These are phyloP conservation scores for Lentinula edodes DNA, from an alignment of 768 basidiomycete species.

Conservation along the genomic window DNA sequence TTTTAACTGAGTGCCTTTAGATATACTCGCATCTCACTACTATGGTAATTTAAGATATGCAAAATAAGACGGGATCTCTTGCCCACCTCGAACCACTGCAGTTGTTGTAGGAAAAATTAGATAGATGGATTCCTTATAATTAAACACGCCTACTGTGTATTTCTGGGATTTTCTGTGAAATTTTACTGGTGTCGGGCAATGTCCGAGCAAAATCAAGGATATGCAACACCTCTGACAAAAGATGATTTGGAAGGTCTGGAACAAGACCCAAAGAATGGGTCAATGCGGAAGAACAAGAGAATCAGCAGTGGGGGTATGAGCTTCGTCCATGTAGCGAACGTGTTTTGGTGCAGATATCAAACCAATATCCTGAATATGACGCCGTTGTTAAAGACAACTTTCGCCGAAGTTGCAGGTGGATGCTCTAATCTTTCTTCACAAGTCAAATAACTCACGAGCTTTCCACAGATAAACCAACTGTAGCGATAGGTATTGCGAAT, in stretches of 20 bases:
- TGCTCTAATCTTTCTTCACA: slow-evolving; percentile 3
- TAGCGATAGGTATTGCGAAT: slow-evolving; percentile 59
- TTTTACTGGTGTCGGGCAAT: too few species aligned
- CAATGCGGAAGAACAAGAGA: slow-evolving; percentile 82
- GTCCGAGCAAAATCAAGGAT: too few species aligned
- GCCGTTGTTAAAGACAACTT: slow-evolving; percentile 57
- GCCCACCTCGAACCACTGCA: too few species aligned
- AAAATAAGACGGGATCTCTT: too few species aligned
- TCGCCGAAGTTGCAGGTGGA: slow-evolving; percentile 58
- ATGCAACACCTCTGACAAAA: slow-evolving; percentile 55
- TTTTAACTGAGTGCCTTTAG: too few species aligned
- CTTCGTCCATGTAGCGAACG: slow-evolving; percentile 91
- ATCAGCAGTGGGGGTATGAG: slow-evolving; percentile 91
- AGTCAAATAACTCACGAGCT: neutral
- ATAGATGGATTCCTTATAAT: too few species aligned
- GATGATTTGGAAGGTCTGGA: slow-evolving; percentile 81
- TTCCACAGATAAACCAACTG: slow-evolving; percentile 36
- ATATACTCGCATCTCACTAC: too few species aligned
- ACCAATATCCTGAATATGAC: slow-evolving; percentile 60
- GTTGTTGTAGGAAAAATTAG: too few species aligned
- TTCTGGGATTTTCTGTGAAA: too few species aligned
- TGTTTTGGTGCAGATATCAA: slow-evolving; percentile 76
- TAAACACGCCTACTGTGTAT: too few species aligned
- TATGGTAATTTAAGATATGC: too few species aligned
- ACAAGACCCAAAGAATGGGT: slow-evolving; percentile 92